A percentile compares a stretch with the other conserved stretches of the same genome.
Conservation (phyloP, 1,284 basidiomycete genomes). For the Marasmius oreades region DNA sequence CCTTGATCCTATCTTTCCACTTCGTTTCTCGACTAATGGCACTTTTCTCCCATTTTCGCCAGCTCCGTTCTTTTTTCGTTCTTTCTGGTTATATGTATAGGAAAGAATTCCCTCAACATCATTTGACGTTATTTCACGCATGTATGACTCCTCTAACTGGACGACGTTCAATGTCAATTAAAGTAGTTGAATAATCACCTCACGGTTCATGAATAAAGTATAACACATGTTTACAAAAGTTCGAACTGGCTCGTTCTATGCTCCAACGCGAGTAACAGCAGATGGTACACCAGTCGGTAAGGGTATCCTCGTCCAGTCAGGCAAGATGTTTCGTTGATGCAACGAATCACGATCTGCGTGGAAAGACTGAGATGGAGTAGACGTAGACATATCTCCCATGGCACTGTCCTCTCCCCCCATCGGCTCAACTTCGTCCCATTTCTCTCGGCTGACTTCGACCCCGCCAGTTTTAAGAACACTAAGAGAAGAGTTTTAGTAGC, state of each 20-base stretch:
- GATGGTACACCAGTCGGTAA: conserved; percentile 62
- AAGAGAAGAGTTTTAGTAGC: conserved; percentile 3
- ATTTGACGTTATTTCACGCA: too few relatives aligned
- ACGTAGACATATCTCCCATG: conserved; percentile 38
- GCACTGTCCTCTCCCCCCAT: conserved; percentile 39
- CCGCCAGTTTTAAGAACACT: conserved; percentile 80
- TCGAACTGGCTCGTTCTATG: neutral
- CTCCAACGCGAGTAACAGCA: neutral
- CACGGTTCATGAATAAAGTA: too few relatives aligned
- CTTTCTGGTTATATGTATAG: too few relatives aligned
- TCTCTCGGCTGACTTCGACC: conserved; percentile 75
- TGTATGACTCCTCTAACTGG: neutral
- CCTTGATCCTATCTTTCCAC: neutral
- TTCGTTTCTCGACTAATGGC: neutral
- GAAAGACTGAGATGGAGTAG: conserved; percentile 19
- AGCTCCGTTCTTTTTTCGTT: neutral
- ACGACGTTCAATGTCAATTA: neutral
- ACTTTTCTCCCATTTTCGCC: neutral
- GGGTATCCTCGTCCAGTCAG: conserved; percentile 76
- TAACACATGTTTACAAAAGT: conserved; percentile 1
- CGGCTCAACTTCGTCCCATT: conserved; percentile 73
- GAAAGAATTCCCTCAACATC: neutral
- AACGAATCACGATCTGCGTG: conserved; percentile 27
- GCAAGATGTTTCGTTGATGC: conserved; percentile 45
- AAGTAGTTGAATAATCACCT: too few relatives aligned